Evolutionary conservation across 2,329 filamentous ascomycete genomes (phyloP), one percentile per base, ranked within the genome.

Genomic region (Phoma sp.): DNA sequence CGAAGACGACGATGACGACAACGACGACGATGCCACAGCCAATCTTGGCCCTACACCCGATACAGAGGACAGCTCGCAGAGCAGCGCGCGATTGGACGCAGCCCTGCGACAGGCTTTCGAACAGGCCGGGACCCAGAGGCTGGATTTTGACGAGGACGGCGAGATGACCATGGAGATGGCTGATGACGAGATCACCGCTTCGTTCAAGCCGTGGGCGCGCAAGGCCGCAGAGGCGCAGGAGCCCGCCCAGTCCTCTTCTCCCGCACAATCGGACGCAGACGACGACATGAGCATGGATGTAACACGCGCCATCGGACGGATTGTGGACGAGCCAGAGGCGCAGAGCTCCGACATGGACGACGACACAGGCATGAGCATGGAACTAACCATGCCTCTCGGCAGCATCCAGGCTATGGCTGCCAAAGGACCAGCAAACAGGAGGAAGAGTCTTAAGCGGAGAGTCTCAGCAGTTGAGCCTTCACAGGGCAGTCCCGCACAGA

Each of bases 231-330:
- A 53, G 50, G 65, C 58, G 55, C 62, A 68, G 41, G 61, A 72
- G 39, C 81, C 81, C 35, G 66, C 77, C 5, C 78, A 80, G 54
- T 79, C 78, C 4, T 82, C 81, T 59, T 79, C 78, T 9, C 75
- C 77, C 22, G 75, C 75, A n/a, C 74, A 74, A 43, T 74, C 74
- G 47, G 70, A 80, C 23, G 70, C 77, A 4, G 79, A 79, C 10
- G 78, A 82, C 59, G 90, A 93, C 35, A 87, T 96, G 81, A 95
- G 91, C 22, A 97, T 98, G 93, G 93, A 98, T 65, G 90, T 97
- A 7, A 97, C 93, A 2, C 86, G 85, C 49, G 90, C 86, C 7
- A 80, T 96, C 47, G 93, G 93, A 7, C 85, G 88, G 3, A 97
- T 98, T 48, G 75, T 96, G 18, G 77, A 82, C 4, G 80, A 75